These are phyloP conservation scores for Setaria italica DNA, from an alignment of 202 grass and related monocot species.

Conservation along the genomic window DNA sequence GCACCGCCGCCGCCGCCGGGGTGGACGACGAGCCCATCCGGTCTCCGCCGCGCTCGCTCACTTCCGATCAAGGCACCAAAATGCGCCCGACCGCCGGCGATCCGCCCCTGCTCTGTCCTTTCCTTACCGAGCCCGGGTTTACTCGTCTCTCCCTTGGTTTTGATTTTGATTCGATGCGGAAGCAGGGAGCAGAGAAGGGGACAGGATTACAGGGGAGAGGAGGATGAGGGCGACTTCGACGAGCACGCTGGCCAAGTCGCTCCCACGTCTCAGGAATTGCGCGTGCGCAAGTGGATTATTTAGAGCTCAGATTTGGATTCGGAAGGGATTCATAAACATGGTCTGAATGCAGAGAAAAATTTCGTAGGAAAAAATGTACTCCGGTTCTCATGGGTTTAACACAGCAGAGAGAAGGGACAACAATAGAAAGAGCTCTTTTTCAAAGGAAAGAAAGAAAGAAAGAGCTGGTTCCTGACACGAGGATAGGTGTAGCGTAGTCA, in stretches of 20 bases:
- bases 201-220: no score
- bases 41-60: constrained; percentile 24
- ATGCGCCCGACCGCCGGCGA: neutral
- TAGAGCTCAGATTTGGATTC: neutral
- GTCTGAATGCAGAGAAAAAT: neutral
- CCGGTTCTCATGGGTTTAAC: no score
- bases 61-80: constrained; percentile 37
- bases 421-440: no score
- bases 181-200: neutral
- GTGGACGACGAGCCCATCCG: constrained; percentile 47
- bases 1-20: neutral
- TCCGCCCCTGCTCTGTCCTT: neutral
- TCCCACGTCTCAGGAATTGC: neutral
- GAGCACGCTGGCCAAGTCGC: neutral
- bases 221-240: neutral
- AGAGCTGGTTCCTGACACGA: neutral
- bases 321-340: neutral
- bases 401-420: no score
- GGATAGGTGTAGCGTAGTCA: no score
- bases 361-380: neutral
- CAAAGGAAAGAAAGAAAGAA: no score
- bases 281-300: neutral
- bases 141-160: neutral
- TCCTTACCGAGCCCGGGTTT: neutral
- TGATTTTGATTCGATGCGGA: neutral